These are phyloP conservation scores for Microcos paniculata DNA, from an alignment of 345 rosid species.

Conservation along the genomic window DNA sequence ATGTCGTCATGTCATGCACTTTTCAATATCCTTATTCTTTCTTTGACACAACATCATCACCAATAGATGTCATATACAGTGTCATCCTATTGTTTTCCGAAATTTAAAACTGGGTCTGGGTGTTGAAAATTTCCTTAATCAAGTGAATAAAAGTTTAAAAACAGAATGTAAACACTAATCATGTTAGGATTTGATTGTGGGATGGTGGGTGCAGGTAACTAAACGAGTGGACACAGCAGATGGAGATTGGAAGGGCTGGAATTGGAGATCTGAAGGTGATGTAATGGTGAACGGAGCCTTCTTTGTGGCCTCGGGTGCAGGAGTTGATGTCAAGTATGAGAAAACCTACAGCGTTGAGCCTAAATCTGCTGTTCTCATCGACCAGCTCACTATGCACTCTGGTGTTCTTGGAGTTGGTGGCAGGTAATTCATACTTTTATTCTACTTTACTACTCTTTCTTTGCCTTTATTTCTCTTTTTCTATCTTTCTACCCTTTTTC, in stretches of 20 bases:
- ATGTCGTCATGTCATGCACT: neutral
- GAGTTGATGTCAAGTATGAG: constrained; percentile 70
- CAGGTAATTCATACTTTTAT: constrained; percentile 37
- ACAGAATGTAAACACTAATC: neutral
- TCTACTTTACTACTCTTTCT: neutral
- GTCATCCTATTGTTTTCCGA: too few relatives aligned
- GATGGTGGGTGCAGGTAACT: constrained; percentile 61
- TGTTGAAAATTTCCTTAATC: neutral
- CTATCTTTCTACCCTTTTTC: constrained; percentile 15
- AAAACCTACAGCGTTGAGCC: constrained; percentile 94
- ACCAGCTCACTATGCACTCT: constrained; percentile 56
- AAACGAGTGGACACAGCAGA: constrained; percentile 81
- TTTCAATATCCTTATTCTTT: neutral
- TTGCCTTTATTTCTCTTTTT: constrained; percentile 18
- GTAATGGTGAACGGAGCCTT: constrained; percentile 88
- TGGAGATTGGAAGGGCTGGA: constrained; percentile 80
- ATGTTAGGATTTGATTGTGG: neutral
- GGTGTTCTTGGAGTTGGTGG: constrained; percentile 84
- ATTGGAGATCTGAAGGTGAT: constrained; percentile 97
- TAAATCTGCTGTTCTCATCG: constrained; percentile 70
- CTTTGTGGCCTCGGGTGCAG: constrained; percentile 81
- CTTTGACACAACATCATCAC: too few relatives aligned
- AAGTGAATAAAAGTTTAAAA: neutral
- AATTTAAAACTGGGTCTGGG: too few relatives aligned
- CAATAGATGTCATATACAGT: too few relatives aligned